Base-by-base conservation (phyloP, 768 basidiomycete genomes). In the Aureoboletus auriporus region DNA sequence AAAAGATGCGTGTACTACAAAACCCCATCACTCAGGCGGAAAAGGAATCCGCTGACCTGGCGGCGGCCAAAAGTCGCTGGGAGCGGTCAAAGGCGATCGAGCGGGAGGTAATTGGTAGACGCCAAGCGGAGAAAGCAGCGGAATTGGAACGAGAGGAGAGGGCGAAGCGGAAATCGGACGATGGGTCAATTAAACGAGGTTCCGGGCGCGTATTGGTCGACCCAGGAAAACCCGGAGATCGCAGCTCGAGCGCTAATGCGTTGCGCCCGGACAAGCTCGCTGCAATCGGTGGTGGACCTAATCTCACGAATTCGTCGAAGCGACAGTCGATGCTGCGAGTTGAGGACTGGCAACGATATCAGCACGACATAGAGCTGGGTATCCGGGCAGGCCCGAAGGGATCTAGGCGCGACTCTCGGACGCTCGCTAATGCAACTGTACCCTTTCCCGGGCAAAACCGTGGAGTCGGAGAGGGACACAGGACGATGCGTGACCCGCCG, bases 1-100 rank as follows among this genome's bases (percentile, higher is more conserved):
- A 88, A 69, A 89, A 90, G 69, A 78, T 96, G 72, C 78, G 77
- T 30, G 82, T 83, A 59, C 63, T 96, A 54, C 93, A 96, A 69
- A 82, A 76, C 34, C 93, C 93, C 5, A 69, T 96, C 29, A 93
- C 87, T n/a, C 77, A 80, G 55, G 84, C 84, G 2, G 82, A 85
- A 69, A 81, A 79, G 60, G 87, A 93, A 60, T 78, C 84, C 52
- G 89, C 86, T 1, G 79, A 88, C 27, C 56, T 93, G 14, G 78
- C 76, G 47, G 80, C 80, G n/a, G 92, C 90, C 11, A 83, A 80
- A 61, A 77, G 75, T 57, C 80, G 87, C 27, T 95, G 92, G 92
- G 90, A 93, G 65, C 76, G 80, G 35, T 82, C 87, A 39, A 87
- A 82, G 67, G 72, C 75, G 7, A 58, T 76, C 30, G 92, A 94